These are phyloP conservation scores for Luffa aegyptiaca DNA, from an alignment of 306 rosid genomes.

Conservation along the genomic window DNA sequence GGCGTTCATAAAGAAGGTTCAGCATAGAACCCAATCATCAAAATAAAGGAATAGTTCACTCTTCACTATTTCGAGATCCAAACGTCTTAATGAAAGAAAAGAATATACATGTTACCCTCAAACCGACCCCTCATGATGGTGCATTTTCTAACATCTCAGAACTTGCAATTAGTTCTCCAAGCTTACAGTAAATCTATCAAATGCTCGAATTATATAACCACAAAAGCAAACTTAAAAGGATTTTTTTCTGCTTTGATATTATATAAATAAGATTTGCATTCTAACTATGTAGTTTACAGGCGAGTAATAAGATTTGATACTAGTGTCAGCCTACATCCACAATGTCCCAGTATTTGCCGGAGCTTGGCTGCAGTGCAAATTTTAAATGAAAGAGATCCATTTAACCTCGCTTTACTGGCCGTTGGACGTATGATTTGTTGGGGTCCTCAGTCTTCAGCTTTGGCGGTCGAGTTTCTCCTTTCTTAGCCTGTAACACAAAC, in stretches of 20 bases:
- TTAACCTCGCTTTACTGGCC: conserved; percentile 94
- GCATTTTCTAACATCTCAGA: background rate
- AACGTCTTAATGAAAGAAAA: too few relatives aligned
- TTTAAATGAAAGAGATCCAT: background rate
- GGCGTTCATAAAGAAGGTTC: background rate
- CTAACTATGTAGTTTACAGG: conserved; percentile 20
- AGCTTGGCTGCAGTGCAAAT: conserved; percentile 1
- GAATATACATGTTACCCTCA: background rate
- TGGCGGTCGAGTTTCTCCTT: conserved; percentile 92
- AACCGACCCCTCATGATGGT: background rate
- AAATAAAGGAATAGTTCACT: background rate
- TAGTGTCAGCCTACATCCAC: conserved; percentile 19
- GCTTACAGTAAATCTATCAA: background rate
- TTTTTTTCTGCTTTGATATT: background rate
- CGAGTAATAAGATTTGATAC: conserved; percentile 14
- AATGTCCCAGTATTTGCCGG: conserved; percentile 6
- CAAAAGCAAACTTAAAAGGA: background rate
- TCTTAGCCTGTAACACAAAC: conserved; percentile 47
- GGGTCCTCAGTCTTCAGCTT: conserved; percentile 99
- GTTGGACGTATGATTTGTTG: conserved; percentile 88
- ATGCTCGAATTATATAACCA: background rate
- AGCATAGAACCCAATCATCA: background rate
- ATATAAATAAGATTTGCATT: conserved; percentile 4
- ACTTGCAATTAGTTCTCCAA: background rate
- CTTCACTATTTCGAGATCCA: background rate